A percentile compares a stretch with the other conserved stretches of the same genome.
Conservation (phyloP, 345 rosid species). For the Erodium maritimum region DNA sequence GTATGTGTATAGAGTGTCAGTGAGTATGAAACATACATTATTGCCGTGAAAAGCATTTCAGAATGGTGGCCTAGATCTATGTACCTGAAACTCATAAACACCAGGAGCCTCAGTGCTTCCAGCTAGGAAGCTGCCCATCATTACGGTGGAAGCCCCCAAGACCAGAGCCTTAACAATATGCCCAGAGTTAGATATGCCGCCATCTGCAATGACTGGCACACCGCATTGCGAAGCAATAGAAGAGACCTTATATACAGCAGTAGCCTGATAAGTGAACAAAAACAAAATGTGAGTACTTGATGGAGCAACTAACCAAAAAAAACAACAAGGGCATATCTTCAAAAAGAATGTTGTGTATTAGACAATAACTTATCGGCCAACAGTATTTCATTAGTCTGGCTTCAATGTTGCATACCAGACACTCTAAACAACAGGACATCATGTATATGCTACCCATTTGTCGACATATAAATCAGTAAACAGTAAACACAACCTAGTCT, state of each 20-base stretch:
- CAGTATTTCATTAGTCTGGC: neutral
- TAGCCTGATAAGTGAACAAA: slow-evolving; percentile 41
- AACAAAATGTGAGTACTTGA: neutral
- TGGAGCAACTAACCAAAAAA: neutral
- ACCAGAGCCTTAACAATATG: slow-evolving; percentile 84
- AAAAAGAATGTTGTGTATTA: neutral
- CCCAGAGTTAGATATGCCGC: slow-evolving; percentile 92
- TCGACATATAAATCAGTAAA: no score
- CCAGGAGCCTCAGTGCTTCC: slow-evolving; percentile 96
- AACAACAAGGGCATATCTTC: neutral
- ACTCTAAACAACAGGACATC: neutral
- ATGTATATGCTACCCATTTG: neutral
- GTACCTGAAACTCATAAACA: slow-evolving; percentile 48
- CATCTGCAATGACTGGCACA: slow-evolving; percentile 89
- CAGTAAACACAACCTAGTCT: no score
- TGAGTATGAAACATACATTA: neutral
- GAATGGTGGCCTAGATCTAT: neutral
- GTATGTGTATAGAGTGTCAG: neutral
- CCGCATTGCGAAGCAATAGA: slow-evolving; percentile 57
- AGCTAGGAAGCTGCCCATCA: slow-evolving; percentile 96
- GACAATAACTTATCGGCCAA: neutral
- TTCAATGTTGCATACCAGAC: neutral
- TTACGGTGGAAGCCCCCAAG: slow-evolving; percentile 89
- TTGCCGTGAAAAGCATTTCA: neutral
- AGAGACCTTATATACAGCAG: slow-evolving; percentile 92